phyloP scores from a whole-genome alignment of 1,284 basidiomycete genomes.

The Meira miltonrushii region DNA sequence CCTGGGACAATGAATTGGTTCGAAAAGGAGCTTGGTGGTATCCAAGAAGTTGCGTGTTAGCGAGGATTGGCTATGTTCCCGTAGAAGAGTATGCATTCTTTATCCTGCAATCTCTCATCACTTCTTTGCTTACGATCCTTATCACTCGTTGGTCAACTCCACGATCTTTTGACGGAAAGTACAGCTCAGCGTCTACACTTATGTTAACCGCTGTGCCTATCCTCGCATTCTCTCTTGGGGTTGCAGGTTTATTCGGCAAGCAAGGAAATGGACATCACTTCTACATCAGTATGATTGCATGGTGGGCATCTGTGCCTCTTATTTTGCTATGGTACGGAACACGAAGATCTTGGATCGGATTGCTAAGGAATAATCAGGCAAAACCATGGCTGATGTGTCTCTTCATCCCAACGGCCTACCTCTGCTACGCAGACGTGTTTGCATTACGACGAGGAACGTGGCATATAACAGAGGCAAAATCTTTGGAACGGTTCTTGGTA shows the following conservation, averaged over 20 bases:
- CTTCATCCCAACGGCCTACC: slow-evolving; percentile 25
- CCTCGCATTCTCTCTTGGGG: not conserved
- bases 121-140: slow-evolving; percentile 35
- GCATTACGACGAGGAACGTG: slow-evolving; percentile 40
- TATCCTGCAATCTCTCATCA: slow-evolving; percentile 42
- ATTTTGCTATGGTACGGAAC: slow-evolving; percentile 35
- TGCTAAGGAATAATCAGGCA: slow-evolving; percentile 17
- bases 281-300: slow-evolving; percentile 45
- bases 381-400: slow-evolving; percentile 19
- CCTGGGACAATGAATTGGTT: slow-evolving; percentile 44
- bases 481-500: slow-evolving; percentile 39
- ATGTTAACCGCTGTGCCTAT: not conserved
- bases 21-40: slow-evolving; percentile 41
- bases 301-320: slow-evolving; percentile 40
- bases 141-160: slow-evolving; percentile 38
- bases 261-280: slow-evolving; percentile 21
- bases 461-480: slow-evolving; percentile 41
- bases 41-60: slow-evolving; percentile 37
- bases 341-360: slow-evolving; percentile 23
- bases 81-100: slow-evolving; percentile 48
- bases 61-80: slow-evolving; percentile 37
- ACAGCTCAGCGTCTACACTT: slow-evolving; percentile 9
- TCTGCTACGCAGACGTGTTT: slow-evolving; percentile 39
- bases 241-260: slow-evolving; percentile 8
- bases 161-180: not conserved